Evolutionary conservation across 306 rosid genomes (phyloP), one percentile per base, ranked within the genome.

Genomic region (Adenanthera pavonina): DNA sequence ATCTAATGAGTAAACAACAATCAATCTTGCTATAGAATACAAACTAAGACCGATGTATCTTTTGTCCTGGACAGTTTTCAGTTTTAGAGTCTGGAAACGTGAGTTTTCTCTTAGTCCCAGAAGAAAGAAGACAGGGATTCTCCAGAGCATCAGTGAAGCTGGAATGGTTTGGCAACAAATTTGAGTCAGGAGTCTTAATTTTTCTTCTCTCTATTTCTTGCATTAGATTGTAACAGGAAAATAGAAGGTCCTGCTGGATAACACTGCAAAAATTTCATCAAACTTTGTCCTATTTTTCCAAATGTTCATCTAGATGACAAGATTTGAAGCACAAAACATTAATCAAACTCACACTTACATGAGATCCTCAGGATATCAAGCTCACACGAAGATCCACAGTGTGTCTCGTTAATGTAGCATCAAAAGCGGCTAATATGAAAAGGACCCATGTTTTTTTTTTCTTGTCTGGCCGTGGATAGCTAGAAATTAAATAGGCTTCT

Each of bases 71-170:
- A 82, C 78, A 82, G 75, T 82, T 62, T 79, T 91, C 90, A 20
- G 65, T 59, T 59, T 30, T 36, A 44, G 47, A 72, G 77, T 89
- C 88, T 52, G 76, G 81, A 80, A 89, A 95, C 34, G 75, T 38
- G 80, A 95, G 97, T 83, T 92, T 89, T 89, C 97, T 93, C 94
- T 92, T 93, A 9, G 89, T 77, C 51, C 90, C 94, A 13, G 80
- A 74, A 82, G 83, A 80, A 82, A 48, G 82, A 69, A 80, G 78
- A 64, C 89, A 86, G 57, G 78, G 61, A 77, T 76, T 86, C 87
- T 88, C 93, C 84, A 72, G 65, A 86, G 80, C 83, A 85, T 81
- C 86, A 69, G 78, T 69, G 75, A 87, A 86, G 81, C 68, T 77
- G 12, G 88, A 79, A 43, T 72, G 77, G 60, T n/a, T 80, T 78